These are phyloP conservation scores for Wickerhamomyces sp. DNA, from an alignment of 1,139 yeast species.

Conservation along the genomic window DNA sequence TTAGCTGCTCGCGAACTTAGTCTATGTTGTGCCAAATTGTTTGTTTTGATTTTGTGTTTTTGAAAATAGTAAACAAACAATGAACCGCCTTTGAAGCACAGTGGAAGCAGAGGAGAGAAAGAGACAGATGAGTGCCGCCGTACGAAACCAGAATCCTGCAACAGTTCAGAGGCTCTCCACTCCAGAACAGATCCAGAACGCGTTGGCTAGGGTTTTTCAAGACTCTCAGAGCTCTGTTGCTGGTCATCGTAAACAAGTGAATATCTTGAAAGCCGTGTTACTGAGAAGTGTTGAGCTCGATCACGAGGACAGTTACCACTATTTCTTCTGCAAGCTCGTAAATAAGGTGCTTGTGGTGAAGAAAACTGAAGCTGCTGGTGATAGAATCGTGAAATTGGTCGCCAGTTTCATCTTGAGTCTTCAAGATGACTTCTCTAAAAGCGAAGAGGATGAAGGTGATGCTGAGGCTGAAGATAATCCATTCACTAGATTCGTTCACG, in stretches of 20 bases:
- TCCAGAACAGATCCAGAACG: conserved; percentile 31
- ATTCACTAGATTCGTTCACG: conserved; percentile 50
- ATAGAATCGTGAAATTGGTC: conserved; percentile 69
- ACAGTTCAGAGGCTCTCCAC: conserved; percentile 13
- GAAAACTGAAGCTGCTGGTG: conserved; percentile 69
- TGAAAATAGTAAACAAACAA: no score
- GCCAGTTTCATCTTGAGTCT: conserved; percentile 57
- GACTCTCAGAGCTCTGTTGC: conserved; percentile 72
- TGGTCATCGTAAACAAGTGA: conserved; percentile 71
- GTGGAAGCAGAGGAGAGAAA: no score
- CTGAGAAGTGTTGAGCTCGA: conserved; percentile 47
- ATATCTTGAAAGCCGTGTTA: conserved; percentile 57
- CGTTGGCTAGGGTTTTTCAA: conserved; percentile 70
- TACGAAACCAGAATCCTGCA: conserved; percentile 10
- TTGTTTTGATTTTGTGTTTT: conserved; percentile 1
- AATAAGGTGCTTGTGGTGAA: conserved; percentile 63
- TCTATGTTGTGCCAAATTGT: background rate
- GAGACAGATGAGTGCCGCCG: conserved; percentile 13
- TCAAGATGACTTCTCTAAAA: conserved; percentile 30
- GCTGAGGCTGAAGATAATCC: conserved; percentile 36
- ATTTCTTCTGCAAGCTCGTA: conserved; percentile 53
- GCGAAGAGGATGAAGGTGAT: conserved; percentile 30
- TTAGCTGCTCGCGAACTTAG: background rate
- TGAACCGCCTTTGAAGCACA: no score
- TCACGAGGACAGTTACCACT: conserved; percentile 53